Conservation (phyloP, 371 early-diverging fungal species). For the Lichtheimia ramosa region DNA sequence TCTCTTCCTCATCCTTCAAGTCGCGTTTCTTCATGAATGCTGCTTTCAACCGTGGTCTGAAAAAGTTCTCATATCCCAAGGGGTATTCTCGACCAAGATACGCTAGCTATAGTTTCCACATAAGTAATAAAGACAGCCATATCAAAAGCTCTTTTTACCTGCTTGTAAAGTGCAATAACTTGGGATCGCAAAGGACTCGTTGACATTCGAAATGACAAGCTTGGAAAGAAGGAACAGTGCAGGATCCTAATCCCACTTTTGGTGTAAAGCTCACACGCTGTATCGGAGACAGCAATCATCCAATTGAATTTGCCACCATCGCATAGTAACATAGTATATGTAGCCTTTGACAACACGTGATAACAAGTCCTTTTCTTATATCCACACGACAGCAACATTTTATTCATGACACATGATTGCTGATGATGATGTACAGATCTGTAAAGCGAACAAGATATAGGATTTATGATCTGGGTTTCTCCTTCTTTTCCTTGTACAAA, state of each 20-base stretch:
- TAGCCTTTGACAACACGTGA: no score
- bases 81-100: slow-evolving; percentile 68
- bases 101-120: slow-evolving; percentile 26
- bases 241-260: no score
- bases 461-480: slow-evolving; percentile 95
- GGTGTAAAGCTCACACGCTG: no score
- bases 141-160: slow-evolving; percentile 32
- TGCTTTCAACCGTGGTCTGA: slow-evolving; percentile 57
- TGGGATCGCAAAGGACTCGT: slow-evolving; percentile 35
- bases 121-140: background rate
- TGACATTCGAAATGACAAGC: background rate
- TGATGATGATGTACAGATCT: no score
- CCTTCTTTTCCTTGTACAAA: slow-evolving; percentile 99
- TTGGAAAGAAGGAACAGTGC: no score
- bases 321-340: no score
- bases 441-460: no score
- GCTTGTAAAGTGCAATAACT: slow-evolving; percentile 56
- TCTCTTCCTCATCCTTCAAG: slow-evolving; percentile 52
- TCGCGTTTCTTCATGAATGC: slow-evolving; percentile 69
- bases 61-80: slow-evolving; percentile 53
- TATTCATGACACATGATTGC: no score
- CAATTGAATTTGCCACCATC: no score
- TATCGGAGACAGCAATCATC: no score
- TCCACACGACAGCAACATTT: no score
- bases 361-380: no score